Base-by-base conservation (phyloP, 768 basidiomycete species). In the Russula emetica region DNA sequence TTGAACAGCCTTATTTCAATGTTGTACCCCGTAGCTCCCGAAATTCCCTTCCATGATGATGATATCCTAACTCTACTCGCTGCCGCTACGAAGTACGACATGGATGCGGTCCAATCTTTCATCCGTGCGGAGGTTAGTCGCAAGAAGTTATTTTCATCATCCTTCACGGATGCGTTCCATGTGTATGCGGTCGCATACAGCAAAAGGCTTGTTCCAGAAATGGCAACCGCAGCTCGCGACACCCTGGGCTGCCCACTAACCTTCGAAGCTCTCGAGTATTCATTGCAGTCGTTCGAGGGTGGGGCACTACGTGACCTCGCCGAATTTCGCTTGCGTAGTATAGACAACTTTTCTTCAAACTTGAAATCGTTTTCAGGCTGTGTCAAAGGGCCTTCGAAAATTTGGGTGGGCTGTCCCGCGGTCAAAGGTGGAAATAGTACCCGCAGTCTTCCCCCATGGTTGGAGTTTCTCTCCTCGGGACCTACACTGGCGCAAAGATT, bases 391-490 rank as follows among this genome's bases (percentile, higher is more conserved):
- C 47, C n/a, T 11, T 34, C 52, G 5, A 34, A 54, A 22, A 18
- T 60, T 30, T 60, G 59, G 59, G 28, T 54, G 38, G 54, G 45
- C 34, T 61, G 61, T 30, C 34, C 40, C 18, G 4, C 44, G 9
- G 44, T 0, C 18, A 44, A 45, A 10, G 8, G n/a, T 6, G 9
- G n/a, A n/a, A n/a, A 45, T n/a, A 10, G n/a, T n/a, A 10, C 9
- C 9, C n/a, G 0, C 28, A 3, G 44, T 2, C 28, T 24, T 34
- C 26, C 57, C 24, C 7, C 18, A 56, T 30, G 4, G 13, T n/a
- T 2, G 8, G 4, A 22, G 18, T 7, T 20, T 49, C 26, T 42
- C 11, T 1, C 2, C 22, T 11, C 4, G 9, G 10, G 20, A 45
- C 44, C 9, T 4, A 14, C 10, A 10, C 20, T 7, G 42, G 20